These are phyloP conservation scores for Backusella liffmaniae DNA, from an alignment of 192 early-diverging fungal species.

Conservation along the genomic window DNA sequence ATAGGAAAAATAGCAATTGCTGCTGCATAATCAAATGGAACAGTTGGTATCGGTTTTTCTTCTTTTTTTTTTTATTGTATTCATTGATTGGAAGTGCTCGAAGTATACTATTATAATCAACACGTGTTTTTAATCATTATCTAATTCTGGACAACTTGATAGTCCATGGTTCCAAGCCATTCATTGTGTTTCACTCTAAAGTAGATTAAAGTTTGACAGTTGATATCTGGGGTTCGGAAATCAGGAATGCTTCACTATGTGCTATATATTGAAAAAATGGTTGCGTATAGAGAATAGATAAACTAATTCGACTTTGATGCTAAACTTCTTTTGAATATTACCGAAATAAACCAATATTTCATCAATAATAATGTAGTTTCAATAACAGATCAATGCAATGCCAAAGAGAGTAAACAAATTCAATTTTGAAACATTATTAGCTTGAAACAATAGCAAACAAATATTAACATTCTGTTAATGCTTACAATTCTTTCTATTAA, in stretches of 20 bases:
- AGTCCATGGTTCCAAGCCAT: neutral
- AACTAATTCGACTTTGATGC: neutral
- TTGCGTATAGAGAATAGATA: neutral
- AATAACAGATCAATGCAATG: no score
- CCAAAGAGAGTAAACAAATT: neutral
- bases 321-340: neutral
- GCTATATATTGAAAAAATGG: neutral
- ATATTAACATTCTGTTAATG: neutral
- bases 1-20: neutral
- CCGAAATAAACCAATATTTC: neutral
- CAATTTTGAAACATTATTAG: neutral
- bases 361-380: neutral
- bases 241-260: neutral
- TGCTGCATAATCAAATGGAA: neutral
- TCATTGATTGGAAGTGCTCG: neutral
- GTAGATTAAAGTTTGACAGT: neutral
- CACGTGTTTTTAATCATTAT: neutral
- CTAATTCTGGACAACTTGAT: neutral
- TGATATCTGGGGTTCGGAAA: neutral
- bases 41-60: neutral
- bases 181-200: neutral
- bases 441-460: neutral
- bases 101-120: neutral
- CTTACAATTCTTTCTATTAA: no score
- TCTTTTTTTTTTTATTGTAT: neutral